A percentile compares a stretch with the other conserved stretches of the same genome.
These are phyloP conservation scores for Raddia distichophylla DNA, from an alignment of 176 grass and related monocot species.

Conservation along the genomic window DNA sequence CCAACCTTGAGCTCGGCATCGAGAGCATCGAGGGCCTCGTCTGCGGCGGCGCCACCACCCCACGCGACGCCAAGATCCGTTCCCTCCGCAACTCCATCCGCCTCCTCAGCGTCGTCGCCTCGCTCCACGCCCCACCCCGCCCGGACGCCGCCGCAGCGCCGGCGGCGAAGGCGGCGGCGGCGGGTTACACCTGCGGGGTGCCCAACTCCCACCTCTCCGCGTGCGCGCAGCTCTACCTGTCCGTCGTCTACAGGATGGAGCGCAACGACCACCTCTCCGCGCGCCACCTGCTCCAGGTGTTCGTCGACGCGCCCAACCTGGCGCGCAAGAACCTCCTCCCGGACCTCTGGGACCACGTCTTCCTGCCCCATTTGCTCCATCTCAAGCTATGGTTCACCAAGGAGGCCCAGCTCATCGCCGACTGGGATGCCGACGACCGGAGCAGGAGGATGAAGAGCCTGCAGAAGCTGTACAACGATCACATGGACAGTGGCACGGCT, in stretches of 20 bases:
- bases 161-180: not conserved
- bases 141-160: not conserved
- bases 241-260: slow-evolving; percentile 91
- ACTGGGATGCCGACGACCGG: slow-evolving; percentile 45
- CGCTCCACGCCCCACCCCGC: slow-evolving; percentile 51
- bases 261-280: slow-evolving; percentile 69
- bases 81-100: slow-evolving; percentile 90
- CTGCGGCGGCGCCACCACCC: slow-evolving; percentile 35
- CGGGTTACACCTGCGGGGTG: slow-evolving; percentile 56
- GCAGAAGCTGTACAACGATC: slow-evolving; percentile 76
- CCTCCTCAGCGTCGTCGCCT: slow-evolving; percentile 82
- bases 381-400: slow-evolving; percentile 87
- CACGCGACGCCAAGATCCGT: slow-evolving; percentile 80
- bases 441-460: slow-evolving; percentile 59
- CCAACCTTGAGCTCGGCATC: slow-evolving; percentile 90
- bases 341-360: slow-evolving; percentile 94
- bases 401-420: slow-evolving; percentile 57
- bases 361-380: slow-evolving; percentile 91
- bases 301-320: slow-evolving; percentile 75
- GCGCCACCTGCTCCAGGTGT: slow-evolving; percentile 89
- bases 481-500: slow-evolving; percentile 80
- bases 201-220: slow-evolving; percentile 79
- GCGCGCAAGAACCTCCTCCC: slow-evolving; percentile 78
- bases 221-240: slow-evolving; percentile 89
- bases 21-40: slow-evolving; percentile 87